These are phyloP conservation scores for Gorgonomyces haynaldii DNA, from an alignment of 192 early-diverging fungal species.

Conservation along the genomic window DNA sequence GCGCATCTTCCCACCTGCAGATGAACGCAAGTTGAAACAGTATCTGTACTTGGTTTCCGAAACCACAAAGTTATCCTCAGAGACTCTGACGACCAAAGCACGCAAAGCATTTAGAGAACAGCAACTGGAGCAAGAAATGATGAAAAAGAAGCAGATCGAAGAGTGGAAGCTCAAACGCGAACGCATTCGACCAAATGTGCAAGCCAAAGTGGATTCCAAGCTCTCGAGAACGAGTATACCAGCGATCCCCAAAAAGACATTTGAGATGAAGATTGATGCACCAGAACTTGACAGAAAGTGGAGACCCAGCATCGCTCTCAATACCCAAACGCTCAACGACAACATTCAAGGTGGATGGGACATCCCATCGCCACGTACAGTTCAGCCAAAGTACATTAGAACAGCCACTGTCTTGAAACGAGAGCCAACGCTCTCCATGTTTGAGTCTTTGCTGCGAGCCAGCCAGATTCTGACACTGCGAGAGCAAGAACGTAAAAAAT, in stretches of 20 bases:
- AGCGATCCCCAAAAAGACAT: neutral
- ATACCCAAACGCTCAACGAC: neutral
- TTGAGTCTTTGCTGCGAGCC: too few species aligned
- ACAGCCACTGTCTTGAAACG: too few species aligned
- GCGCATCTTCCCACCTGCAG: constrained; percentile 32
- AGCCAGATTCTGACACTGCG: too few species aligned
- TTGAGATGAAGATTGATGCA: neutral
- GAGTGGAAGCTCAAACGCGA: constrained; percentile 10
- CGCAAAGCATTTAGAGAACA: constrained; percentile 11
- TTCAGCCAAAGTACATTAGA: too few species aligned
- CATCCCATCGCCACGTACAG: too few species aligned
- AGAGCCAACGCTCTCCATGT: too few species aligned
- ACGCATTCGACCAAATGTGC: constrained; percentile 7
- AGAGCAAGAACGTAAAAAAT: too few species aligned
- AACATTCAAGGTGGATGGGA: neutral
- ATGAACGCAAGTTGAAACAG: constrained; percentile 10
- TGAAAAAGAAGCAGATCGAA: constrained; percentile 5
- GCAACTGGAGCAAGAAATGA: constrained; percentile 10
- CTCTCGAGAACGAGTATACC: too few species aligned
- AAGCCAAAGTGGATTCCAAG: neutral
- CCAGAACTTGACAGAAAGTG: neutral
- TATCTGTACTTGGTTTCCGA: constrained; percentile 15
- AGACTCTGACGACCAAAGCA: constrained; percentile 20
- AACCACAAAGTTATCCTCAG: constrained; percentile 16
- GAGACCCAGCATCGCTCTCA: neutral